Base-by-base conservation (phyloP, 2,329 filamentous ascomycete genomes). In the Xylariaceae sp. region DNA sequence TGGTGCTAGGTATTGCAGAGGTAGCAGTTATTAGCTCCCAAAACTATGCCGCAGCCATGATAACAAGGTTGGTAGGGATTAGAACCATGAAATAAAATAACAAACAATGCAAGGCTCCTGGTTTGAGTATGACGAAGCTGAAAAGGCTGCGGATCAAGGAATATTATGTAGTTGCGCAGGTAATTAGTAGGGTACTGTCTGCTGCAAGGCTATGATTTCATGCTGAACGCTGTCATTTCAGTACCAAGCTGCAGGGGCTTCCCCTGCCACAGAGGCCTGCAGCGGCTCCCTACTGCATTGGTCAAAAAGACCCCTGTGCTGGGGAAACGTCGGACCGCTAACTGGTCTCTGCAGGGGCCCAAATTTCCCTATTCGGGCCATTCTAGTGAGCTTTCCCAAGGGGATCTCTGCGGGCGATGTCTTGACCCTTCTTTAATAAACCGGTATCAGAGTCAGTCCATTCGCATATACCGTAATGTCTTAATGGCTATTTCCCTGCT, bases 251-350 rank as follows among this genome's bases (percentile, higher is more conserved):
- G 23, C 48, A 49, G 32, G 32, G 47, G 24, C 37, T 27, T 36
- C 30, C 39, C 47, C 50, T 36, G 41, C 49, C 29, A 44, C 30
- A n/a, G n/a, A n/a, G n/a, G n/a, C n/a, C n/a, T n/a, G n/a, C n/a
- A n/a, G n/a, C n/a, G n/a, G n/a, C n/a, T n/a, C n/a, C n/a, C n/a
- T n/a, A n/a, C n/a, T n/a, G n/a, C n/a, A n/a, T n/a, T n/a, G n/a
- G n/a, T n/a, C n/a, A n/a, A n/a, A n/a, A n/a, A 27, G 30, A n/a
- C 23, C 10, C 59, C 37, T 53, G 50, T 57, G 41, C 45, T 61
- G 64, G 58, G 57, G 55, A 66, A 64, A 64, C 43, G 54, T 65
- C 64, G 64, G 64, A 61, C 61, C 61, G 62, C 50, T 59, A 29
- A 44, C 18, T 41, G 23, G 11, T 27, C 16, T 5, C 37, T 44